These are phyloP conservation scores for Lactarius indigo DNA, from an alignment of 768 basidiomycete genomes.

Conservation along the genomic window DNA sequence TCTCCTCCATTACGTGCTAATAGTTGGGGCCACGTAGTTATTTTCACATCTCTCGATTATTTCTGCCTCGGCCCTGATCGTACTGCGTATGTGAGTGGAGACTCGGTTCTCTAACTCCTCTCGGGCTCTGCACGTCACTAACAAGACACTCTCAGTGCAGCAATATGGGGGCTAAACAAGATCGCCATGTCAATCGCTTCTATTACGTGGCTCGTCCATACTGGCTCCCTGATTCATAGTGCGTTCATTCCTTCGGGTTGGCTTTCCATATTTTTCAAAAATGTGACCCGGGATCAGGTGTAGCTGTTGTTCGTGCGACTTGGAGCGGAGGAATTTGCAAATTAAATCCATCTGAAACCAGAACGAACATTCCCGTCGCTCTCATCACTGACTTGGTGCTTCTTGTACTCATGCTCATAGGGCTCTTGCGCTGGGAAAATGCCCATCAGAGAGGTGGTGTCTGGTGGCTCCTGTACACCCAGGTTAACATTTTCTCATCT, in stretches of 20 bases:
- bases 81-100: conserved; percentile 18
- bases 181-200: background rate
- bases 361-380: background rate
- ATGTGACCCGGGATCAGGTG: background rate
- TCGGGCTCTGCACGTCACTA: background rate
- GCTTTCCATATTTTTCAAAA: background rate
- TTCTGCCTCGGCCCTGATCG: conserved; percentile 14
- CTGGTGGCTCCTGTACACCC: conserved; percentile 9
- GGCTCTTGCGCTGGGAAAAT: conserved; percentile 9
- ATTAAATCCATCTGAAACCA: background rate
- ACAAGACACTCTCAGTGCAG: background rate
- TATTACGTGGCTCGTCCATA: background rate
- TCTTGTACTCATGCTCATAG: conserved; percentile 3
- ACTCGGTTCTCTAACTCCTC: background rate
- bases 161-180: conserved; percentile 9
- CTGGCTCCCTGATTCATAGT: background rate
- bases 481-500: background rate
- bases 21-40: background rate
- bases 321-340: background rate
- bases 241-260: background rate
- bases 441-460: background rate
- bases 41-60: background rate
- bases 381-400: background rate
- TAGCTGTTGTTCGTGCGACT: background rate
- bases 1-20: background rate